Evolutionary conservation across 2,329 filamentous ascomycete genomes (phyloP), one percentile per base, ranked within the genome.

Genomic region (Lasiodiplodia sp.): DNA sequence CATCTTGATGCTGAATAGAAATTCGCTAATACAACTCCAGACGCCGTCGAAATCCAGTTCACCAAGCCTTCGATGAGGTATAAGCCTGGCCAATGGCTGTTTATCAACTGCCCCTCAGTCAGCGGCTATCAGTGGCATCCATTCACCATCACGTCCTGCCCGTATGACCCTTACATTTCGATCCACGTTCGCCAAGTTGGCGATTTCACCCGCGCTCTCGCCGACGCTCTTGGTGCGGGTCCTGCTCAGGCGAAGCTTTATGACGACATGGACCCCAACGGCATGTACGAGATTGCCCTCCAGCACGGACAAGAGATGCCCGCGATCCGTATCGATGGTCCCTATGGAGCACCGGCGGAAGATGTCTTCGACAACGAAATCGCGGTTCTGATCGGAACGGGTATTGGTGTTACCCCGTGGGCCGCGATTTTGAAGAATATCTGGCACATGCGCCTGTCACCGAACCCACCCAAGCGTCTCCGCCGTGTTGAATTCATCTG

Each of bases 401-500:
- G 92, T 82, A 96, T 96, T 71, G 92, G 92, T 74, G 92, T 96
- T 55, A 96, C 92, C 8, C 92, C 92, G 1, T 96, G 92, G 92
- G 92, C 92, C 1, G 87, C 91, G 2, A 95, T 96, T 72, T 85
- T 96, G 72, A 99, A 99, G 84, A 97, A 97, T 80, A 98, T 99
- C 81, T 99, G 94, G 93, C 95, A 99, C 80, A 87, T 97, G 76
- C 93, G 96, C 71, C 91, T 96, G 72, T 89, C 91, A 18, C 94
- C 95, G 8, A 96, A 97, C 83, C 93, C 94, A 28, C 94, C 95
- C 1, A 90, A 88, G 62, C 92, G 95, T 77, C 90, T 99, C 57
- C 92, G 94, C 69, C 91, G 96, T 79, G 95, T 99, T 38, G 96
- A 99, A 80, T 99, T 99, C 82, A 96, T 99, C 84, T 99, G 96